A percentile compares a stretch with the other conserved stretches of the same genome.
These are phyloP conservation scores for Pachysandra terminalis DNA, from an alignment of 164 flowering plant genomes.

Conservation along the genomic window DNA sequence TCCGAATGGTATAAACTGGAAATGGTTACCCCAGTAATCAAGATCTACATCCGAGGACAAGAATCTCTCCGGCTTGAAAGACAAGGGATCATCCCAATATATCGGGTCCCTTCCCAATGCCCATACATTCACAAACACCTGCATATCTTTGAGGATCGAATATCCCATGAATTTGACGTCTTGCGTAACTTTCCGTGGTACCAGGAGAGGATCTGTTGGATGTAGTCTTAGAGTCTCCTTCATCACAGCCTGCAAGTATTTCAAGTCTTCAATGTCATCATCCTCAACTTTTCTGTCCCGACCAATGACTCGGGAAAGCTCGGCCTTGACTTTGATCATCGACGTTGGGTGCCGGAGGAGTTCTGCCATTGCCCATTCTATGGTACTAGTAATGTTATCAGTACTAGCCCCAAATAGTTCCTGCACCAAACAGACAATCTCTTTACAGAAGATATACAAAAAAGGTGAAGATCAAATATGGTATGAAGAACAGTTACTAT, in stretches of 20 bases:
- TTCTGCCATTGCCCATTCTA: constrained; percentile 63
- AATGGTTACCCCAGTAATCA: constrained; percentile 39
- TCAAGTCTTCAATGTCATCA: constrained; percentile 38
- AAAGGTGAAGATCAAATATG: neutral
- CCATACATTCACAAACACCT: constrained; percentile 49
- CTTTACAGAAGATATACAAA: neutral
- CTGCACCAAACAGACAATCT: constrained; percentile 14
- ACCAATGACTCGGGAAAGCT: constrained; percentile 22
- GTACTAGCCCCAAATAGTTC: constrained; percentile 60
- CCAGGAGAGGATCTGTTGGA: constrained; percentile 47
- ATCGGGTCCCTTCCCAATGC: constrained; percentile 49
- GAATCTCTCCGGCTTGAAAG: constrained; percentile 51
- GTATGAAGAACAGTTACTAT: too few species aligned
- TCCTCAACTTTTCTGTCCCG: constrained; percentile 28
- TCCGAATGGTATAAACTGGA: constrained; percentile 43
- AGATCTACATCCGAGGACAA: constrained; percentile 17
- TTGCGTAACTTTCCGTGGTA: constrained; percentile 45
- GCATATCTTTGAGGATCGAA: constrained; percentile 38
- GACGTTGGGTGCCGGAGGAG: constrained; percentile 38
- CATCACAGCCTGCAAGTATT: constrained; percentile 44
- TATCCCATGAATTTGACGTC: constrained; percentile 31
- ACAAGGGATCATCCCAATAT: constrained; percentile 36
- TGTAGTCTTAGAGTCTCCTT: constrained; percentile 56
- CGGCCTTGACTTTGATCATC: constrained; percentile 29
- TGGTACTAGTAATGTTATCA: constrained; percentile 47